Conservation (phyloP, 345 rosid species). For the Diplotaxis tenuifolia region DNA sequence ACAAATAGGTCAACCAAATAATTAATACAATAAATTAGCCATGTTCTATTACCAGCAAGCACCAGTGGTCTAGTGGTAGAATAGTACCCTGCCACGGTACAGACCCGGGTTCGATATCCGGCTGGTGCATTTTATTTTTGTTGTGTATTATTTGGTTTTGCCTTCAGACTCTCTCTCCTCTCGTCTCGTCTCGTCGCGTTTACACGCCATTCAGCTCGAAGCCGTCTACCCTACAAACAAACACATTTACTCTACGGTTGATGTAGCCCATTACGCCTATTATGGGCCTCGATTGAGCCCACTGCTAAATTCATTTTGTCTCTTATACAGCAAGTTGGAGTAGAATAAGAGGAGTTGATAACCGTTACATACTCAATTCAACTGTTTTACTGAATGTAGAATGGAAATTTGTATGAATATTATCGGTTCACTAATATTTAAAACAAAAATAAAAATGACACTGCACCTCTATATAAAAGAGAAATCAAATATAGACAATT, state of each 20-base stretch:
- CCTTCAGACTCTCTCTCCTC: constrained; percentile 41
- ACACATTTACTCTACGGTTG: background rate
- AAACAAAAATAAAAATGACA: background rate
- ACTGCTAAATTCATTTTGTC: background rate
- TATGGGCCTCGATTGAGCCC: background rate
- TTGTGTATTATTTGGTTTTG: background rate
- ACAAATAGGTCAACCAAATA: background rate
- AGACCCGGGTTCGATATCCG: constrained; percentile 83
- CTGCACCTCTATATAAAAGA: background rate
- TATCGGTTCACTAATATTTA: background rate
- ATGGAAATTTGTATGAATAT: background rate
- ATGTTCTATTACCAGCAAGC: background rate
- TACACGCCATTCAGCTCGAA: constrained; percentile 14
- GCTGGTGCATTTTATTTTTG: constrained; percentile 50
- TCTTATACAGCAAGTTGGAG: background rate
- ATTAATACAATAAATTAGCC: too few relatives aligned
- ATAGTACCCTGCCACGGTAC: constrained; percentile 77
- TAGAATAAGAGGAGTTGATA: background rate
- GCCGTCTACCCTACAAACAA: background rate
- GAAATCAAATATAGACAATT: too few relatives aligned
- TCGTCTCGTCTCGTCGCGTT: constrained; percentile 22
- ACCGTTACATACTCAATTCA: background rate
- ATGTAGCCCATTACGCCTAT: background rate
- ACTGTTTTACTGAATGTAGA: background rate
- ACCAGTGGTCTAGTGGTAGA: constrained; percentile 55